Percentiles rank a stretch among this genome's conserved stretches.
phyloP scores from a whole-genome alignment of 345 rosid species.

The Hypericum perforatum region DNA sequence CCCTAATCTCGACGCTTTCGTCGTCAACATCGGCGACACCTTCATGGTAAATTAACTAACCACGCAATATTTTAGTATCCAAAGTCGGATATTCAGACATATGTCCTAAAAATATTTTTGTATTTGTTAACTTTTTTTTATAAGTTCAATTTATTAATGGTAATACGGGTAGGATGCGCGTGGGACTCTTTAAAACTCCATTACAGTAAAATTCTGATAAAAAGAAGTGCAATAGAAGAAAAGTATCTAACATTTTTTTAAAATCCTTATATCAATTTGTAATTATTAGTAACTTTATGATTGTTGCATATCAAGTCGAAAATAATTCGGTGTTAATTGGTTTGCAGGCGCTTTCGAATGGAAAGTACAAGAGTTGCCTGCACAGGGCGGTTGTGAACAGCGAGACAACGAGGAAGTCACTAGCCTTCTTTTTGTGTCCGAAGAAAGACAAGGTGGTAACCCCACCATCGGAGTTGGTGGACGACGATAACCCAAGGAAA shows the following conservation, averaged over 20 bases:
- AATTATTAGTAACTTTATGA: no score
- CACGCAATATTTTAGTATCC: not conserved
- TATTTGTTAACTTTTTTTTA: not conserved
- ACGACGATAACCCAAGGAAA: conserved; percentile 36
- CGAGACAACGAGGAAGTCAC: conserved; percentile 68
- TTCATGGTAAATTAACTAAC: conserved; percentile 56
- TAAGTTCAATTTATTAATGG: not conserved
- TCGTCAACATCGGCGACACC: conserved; percentile 94
- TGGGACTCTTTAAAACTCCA: no score
- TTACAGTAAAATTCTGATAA: no score
- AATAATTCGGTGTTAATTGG: not conserved
- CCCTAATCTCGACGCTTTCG: conserved; percentile 75
- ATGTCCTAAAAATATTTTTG: not conserved
- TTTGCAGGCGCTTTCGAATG: conserved; percentile 75
- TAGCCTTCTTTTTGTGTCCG: conserved; percentile 92
- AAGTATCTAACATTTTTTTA: no score
- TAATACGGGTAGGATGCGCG: no score
- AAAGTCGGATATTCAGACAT: not conserved
- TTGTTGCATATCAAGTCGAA: no score
- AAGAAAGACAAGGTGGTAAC: conserved; percentile 59
- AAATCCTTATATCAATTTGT: no score
- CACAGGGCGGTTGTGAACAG: conserved; percentile 94
- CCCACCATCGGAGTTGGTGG: conserved; percentile 69
- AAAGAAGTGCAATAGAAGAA: no score
- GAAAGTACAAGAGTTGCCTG: conserved; percentile 79